phyloP scores from a whole-genome alignment of 148 eudicot species.

The Amaranthus palmeri region DNA sequence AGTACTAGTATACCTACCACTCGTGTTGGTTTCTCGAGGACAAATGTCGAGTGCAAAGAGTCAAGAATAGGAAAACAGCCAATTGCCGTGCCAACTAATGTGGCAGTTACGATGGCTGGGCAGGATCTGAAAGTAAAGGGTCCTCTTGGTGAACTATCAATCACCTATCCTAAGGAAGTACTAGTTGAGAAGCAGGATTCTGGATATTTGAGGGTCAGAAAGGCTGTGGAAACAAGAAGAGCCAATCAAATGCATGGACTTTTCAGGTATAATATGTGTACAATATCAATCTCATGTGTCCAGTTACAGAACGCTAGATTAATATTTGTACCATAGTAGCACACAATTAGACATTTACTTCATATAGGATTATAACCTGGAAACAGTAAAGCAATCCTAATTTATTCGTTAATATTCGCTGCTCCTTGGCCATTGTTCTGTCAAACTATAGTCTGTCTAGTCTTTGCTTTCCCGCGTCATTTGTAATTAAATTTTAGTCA shows the following conservation, averaged over 20 bases:
- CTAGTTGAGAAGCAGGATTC: conserved; percentile 61
- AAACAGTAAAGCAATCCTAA: background rate
- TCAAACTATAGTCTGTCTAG: background rate
- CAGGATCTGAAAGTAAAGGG: conserved; percentile 78
- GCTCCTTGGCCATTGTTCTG: background rate
- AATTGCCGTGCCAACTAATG: conserved; percentile 77
- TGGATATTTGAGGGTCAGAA: conserved; percentile 56
- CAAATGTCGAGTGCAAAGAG: conserved; percentile 70
- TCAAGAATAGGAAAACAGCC: conserved; percentile 94
- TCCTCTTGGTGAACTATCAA: conserved; percentile 81
- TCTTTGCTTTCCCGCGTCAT: background rate
- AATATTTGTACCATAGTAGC: background rate
- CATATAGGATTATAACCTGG: background rate
- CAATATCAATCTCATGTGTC: background rate
- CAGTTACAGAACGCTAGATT: background rate
- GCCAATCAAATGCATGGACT: conserved; percentile 97
- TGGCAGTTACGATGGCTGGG: conserved; percentile 60
- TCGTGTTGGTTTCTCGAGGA: conserved; percentile 41
- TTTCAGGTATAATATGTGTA: conserved; percentile 50
- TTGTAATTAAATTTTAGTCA: background rate
- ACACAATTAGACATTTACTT: background rate
- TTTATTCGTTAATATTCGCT: no score
- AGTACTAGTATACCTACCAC: conserved; percentile 32
- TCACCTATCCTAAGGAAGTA: conserved; percentile 81
- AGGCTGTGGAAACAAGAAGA: conserved; percentile 74